phyloP scores from a whole-genome alignment of 148 eudicot species.

The Hydrangea macrophylla region DNA sequence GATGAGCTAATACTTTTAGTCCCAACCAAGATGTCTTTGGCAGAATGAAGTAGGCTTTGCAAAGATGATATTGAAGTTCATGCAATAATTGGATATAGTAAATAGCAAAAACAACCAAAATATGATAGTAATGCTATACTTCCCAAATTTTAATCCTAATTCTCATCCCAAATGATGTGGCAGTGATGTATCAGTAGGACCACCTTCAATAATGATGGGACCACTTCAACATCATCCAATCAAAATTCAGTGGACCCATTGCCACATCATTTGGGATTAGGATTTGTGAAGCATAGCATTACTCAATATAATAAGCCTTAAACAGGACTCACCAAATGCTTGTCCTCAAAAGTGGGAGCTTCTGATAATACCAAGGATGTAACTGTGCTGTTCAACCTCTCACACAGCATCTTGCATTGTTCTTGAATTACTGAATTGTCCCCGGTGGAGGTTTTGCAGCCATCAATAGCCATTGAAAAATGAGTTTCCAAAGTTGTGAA shows the following conservation, averaged over 20 bases:
- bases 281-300: slow-evolving; percentile 43
- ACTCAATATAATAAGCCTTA: slow-evolving; percentile 53
- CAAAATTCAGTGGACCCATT: too few species aligned
- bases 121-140: slow-evolving; percentile 20
- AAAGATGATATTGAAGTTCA: background rate
- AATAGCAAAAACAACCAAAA: slow-evolving; percentile 4
- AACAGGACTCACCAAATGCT: slow-evolving; percentile 17
- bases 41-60: background rate
- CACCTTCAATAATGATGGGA: too few species aligned
- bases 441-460: slow-evolving; percentile 21
- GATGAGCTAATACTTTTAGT: background rate
- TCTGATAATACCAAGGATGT: slow-evolving; percentile 39
- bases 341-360: slow-evolving; percentile 24
- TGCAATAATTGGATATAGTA: background rate
- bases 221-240: too few species aligned
- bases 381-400: slow-evolving; percentile 44
- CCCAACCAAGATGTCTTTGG: background rate
- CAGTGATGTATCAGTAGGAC: too few species aligned
- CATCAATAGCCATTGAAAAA: slow-evolving; percentile 40
- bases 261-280: too few species aligned
- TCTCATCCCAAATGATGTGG: slow-evolving; percentile 34
- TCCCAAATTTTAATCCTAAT: slow-evolving; percentile 33
- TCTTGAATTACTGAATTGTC: slow-evolving; percentile 42
- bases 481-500: slow-evolving; percentile 69
- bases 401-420: slow-evolving; percentile 48